A percentile compares a stretch with the other conserved stretches of the same genome.
Conservation (phyloP, 495 filamentous ascomycete genomes). For the Penicillium pancosmium region DNA sequence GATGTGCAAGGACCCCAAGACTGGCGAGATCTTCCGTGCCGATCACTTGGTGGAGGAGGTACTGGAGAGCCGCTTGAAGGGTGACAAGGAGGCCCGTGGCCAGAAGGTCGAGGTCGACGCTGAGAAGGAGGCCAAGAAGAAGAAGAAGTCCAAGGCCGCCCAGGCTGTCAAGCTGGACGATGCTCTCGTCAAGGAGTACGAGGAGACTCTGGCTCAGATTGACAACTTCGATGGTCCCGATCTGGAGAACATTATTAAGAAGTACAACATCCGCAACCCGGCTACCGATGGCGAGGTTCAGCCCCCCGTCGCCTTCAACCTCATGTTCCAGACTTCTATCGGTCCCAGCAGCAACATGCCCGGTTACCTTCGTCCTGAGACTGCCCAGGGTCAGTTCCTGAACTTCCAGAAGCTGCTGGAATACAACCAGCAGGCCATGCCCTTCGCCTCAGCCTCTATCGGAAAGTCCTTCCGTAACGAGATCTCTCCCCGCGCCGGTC, state of each 20-base stretch:
- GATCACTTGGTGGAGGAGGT: slow-evolving; percentile 96
- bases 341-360: slow-evolving; percentile 66
- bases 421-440: slow-evolving; percentile 71
- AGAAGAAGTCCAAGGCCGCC: slow-evolving; percentile 60
- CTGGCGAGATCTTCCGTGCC: slow-evolving; percentile 92
- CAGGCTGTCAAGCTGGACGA: slow-evolving; percentile 67
- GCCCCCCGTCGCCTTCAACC: slow-evolving; percentile 70
- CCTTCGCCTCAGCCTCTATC: slow-evolving; percentile 74
- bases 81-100: slow-evolving; percentile 76
- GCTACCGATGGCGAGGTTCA: slow-evolving; percentile 59
- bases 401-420: slow-evolving; percentile 71
- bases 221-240: slow-evolving; percentile 71
- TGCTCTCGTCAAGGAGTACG: slow-evolving; percentile 65
- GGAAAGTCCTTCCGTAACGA: slow-evolving; percentile 78
- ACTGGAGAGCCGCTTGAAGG: slow-evolving; percentile 79
- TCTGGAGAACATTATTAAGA: slow-evolving; percentile 63
- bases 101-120: slow-evolving; percentile 69
- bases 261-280: slow-evolving; percentile 68
- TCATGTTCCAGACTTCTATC: slow-evolving; percentile 75
- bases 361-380: slow-evolving; percentile 67
- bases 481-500: slow-evolving; percentile 68
- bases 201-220: slow-evolving; percentile 70
- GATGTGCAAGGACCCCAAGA: slow-evolving; percentile 99
- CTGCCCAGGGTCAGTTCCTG: slow-evolving; percentile 69
- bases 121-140: slow-evolving; percentile 65